phyloP scores from a whole-genome alignment of 2,329 filamentous ascomycete genomes.

The Chaetomium globosum region DNA sequence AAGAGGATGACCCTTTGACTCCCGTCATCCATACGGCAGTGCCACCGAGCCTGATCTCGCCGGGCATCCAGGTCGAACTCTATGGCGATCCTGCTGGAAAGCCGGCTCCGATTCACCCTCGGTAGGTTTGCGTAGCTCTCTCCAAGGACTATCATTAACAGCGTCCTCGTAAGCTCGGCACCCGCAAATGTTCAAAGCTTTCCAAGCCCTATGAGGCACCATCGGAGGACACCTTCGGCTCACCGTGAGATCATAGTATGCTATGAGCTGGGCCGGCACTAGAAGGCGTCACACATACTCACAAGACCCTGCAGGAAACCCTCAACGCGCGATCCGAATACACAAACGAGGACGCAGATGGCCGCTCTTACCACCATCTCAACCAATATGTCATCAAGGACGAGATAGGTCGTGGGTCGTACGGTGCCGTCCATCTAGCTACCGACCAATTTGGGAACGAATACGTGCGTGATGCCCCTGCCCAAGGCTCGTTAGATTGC shows the following conservation, averaged over 20 bases:
- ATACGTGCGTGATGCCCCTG: slow-evolving; percentile 67
- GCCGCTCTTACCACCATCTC: slow-evolving; percentile 78
- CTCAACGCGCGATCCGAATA: slow-evolving; percentile 87
- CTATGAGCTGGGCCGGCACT: background rate
- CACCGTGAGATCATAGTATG: slow-evolving; percentile 62
- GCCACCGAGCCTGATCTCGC: slow-evolving; percentile 41
- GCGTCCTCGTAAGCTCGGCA: slow-evolving; percentile 46
- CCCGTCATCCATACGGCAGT: slow-evolving; percentile 22
- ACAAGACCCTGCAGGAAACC: slow-evolving; percentile 66
- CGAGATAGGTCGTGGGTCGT: slow-evolving; percentile 95
- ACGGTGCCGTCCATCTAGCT: slow-evolving; percentile 88
- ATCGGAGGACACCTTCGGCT: slow-evolving; percentile 59
- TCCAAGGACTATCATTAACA: slow-evolving; percentile 29
- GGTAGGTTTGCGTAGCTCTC: slow-evolving; percentile 46
- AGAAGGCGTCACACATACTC: background rate
- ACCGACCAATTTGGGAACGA: slow-evolving; percentile 88
- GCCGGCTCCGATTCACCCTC: slow-evolving; percentile 44
- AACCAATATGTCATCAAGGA: slow-evolving; percentile 94
- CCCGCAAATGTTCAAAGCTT: slow-evolving; percentile 47
- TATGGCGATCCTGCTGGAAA: slow-evolving; percentile 39
- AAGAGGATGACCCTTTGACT: slow-evolving; percentile 24
- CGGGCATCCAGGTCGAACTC: slow-evolving; percentile 46
- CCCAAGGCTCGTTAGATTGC: background rate
- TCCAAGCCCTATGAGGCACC: slow-evolving; percentile 60
- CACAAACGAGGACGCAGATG: slow-evolving; percentile 80